phyloP scores from a whole-genome alignment of 2,329 filamentous ascomycete species.

The Chalaropsis ovoidea region DNA sequence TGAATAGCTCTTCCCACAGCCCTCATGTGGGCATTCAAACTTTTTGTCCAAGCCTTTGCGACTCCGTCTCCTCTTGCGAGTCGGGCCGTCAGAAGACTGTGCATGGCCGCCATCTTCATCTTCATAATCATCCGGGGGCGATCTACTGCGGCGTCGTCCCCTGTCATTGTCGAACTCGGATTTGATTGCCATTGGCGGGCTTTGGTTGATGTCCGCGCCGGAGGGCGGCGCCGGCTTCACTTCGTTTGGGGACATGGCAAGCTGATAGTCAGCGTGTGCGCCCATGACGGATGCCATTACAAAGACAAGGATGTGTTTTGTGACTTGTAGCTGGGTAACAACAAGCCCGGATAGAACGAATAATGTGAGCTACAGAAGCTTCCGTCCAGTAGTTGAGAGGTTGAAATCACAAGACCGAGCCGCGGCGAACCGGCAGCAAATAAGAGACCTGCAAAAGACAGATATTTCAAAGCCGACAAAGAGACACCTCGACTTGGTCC shows the following conservation, averaged over 20 bases:
- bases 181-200: constrained; percentile 28
- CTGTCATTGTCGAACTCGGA: constrained; percentile 36
- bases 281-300: constrained; percentile 18
- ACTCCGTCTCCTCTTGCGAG: constrained; percentile 56
- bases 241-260: constrained; percentile 12
- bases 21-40: constrained; percentile 73
- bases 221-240: not conserved
- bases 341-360: not conserved
- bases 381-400: too few relatives aligned
- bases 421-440: too few relatives aligned
- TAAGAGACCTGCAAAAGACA: too few relatives aligned
- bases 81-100: constrained; percentile 44
- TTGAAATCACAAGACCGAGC: too few relatives aligned
- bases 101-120: constrained; percentile 32
- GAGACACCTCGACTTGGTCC: too few relatives aligned
- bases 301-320: not conserved
- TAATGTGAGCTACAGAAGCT: not conserved
- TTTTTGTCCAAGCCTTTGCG: constrained; percentile 71
- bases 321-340: not conserved
- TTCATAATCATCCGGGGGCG: constrained; percentile 37
- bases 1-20: constrained; percentile 92
- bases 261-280: constrained; percentile 15
- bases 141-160: constrained; percentile 37
- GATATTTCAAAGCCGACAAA: too few relatives aligned
- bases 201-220: not conserved